These are phyloP conservation scores for Pyrus betulifolia DNA, from an alignment of 306 rosid species.

Conservation along the genomic window DNA sequence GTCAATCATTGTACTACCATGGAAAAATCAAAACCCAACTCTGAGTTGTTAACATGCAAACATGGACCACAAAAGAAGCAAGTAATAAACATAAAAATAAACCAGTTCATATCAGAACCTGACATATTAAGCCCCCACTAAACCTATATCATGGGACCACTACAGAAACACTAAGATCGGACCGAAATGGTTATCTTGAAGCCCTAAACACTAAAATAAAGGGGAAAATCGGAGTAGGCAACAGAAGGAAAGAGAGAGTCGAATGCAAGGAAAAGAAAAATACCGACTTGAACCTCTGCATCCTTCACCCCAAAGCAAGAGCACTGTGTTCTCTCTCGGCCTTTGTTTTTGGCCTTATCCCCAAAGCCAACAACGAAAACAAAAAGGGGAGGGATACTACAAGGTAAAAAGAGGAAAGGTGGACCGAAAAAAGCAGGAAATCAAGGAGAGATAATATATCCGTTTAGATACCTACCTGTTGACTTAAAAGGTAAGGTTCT, in stretches of 20 bases:
- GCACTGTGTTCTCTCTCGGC: neutral
- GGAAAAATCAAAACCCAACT: neutral
- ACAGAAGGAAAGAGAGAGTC: neutral
- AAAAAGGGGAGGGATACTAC: neutral
- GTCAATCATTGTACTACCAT: neutral
- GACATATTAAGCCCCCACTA: neutral
- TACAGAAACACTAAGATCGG: neutral
- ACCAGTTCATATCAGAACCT: neutral
- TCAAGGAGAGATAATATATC: neutral
- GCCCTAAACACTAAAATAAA: neutral
- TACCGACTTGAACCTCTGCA: neutral
- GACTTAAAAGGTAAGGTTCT: neutral
- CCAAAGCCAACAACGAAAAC: neutral
- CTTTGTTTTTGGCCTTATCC: neutral
- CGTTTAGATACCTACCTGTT: neutral
- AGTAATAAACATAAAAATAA: neutral
- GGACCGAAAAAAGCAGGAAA: neutral
- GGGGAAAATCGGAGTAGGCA: neutral
- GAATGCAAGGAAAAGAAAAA: neutral
- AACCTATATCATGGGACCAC: neutral
- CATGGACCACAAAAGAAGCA: neutral
- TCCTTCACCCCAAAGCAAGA: neutral
- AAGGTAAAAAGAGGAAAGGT: neutral
- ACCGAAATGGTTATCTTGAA: neutral
- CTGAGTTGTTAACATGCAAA: neutral